Base-by-base conservation (phyloP, 2,329 filamentous ascomycete species). In the Aciculosporium take region DNA sequence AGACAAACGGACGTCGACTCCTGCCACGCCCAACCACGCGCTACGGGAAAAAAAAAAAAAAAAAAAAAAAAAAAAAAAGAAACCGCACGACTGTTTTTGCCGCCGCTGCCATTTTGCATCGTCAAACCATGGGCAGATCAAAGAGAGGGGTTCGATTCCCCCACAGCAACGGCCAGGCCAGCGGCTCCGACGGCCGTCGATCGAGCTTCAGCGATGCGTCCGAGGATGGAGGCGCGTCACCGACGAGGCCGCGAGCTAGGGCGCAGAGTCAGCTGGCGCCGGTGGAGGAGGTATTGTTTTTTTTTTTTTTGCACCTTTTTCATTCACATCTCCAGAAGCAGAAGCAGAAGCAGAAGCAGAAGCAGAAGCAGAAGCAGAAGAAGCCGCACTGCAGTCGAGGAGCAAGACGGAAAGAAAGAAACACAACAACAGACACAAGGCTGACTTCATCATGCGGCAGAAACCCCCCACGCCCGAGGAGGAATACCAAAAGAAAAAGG, bases 401-500 rank as follows among this genome's bases (percentile, higher is more conserved):
- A n/a, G 27, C 12, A 29, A 29, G 12, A 13, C 27, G 5, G 3
- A n/a, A 1, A 2, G 12, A 5, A 17, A 7, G 10, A 7, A 4
- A 29, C 35, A n/a, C 35, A 25, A 17, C 20, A 33, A n/a, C 23
- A 37, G 34, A 28, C 28, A 18, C n/a, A 18, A 17, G 6, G 3
- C 15, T 13, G 34, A 21, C n/a, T n/a, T n/a, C n/a, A n/a, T n/a
- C n/a, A n/a, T 38, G 17, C 25, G 6, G 6, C 45, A 73, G 67
- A 71, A 69, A 51, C 55, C 61, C 9, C 53, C 63, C 7, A 55
- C 60, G 28, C 52, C 59, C 43, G 61, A 65, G 35, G 61, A 67
- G 46, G 91, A 95, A 47, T 95, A 93, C 61, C 87, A 96, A 59
- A 96, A 96, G 76, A 98, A 98, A 66, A 95, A 94, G 68, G 82